These are phyloP conservation scores for Globisporangium radiosum DNA, from an alignment of 352 stramenopile species.

Conservation along the genomic window DNA sequence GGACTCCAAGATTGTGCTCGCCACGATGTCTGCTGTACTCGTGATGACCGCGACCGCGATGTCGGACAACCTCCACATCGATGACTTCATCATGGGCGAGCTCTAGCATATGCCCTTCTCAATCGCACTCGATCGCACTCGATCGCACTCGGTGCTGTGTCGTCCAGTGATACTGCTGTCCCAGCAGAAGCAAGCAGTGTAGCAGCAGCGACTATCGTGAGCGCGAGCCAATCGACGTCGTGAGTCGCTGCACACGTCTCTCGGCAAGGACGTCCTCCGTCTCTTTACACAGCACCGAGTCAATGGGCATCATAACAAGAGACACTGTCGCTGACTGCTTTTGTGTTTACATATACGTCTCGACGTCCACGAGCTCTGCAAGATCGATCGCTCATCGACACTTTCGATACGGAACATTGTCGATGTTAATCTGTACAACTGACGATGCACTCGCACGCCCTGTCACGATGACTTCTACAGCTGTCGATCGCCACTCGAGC, in stretches of 20 bases:
- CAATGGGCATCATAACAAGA: conserved; percentile 1
- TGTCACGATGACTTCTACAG: too few relatives aligned
- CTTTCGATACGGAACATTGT: too few relatives aligned
- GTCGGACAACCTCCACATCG: conserved; percentile 48
- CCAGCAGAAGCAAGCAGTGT: background rate
- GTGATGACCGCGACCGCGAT: conserved; percentile 40
- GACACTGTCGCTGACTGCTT: background rate
- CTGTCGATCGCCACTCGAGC: too few relatives aligned
- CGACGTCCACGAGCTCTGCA: too few relatives aligned
- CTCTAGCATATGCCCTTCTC: conserved; percentile 8
- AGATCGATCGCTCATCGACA: too few relatives aligned
- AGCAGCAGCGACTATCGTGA: too few relatives aligned
- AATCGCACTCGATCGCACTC: conserved; percentile 2
- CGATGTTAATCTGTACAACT: too few relatives aligned
- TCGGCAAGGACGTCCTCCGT: conserved; percentile 73
- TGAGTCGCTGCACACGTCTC: conserved; percentile 52
- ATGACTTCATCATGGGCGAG: conserved; percentile 56
- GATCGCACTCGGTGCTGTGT: background rate
- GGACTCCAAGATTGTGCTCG: too few relatives aligned
- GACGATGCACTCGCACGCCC: too few relatives aligned
- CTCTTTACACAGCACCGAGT: conserved; percentile 66
- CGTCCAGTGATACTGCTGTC: too few relatives aligned
- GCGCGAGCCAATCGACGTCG: conserved; percentile 4
- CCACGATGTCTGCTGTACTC: conserved; percentile 22
- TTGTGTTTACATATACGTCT: too few relatives aligned